Percentiles rank a stretch among this genome's conserved stretches.
These are phyloP conservation scores for Postia placenta DNA, from an alignment of 768 basidiomycete genomes.

Conservation along the genomic window DNA sequence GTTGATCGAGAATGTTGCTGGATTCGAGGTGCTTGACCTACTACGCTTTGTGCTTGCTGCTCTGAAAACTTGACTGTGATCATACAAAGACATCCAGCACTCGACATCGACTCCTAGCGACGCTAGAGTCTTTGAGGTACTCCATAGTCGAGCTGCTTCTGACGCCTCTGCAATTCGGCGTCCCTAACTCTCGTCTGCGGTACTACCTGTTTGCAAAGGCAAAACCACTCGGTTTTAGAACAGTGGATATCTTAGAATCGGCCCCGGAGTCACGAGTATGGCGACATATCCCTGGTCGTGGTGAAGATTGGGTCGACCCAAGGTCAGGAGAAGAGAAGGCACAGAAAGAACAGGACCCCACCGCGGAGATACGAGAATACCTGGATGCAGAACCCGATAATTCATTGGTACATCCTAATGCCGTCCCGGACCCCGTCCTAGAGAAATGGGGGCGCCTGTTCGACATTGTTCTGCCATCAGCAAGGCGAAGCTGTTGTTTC, in stretches of 20 bases:
- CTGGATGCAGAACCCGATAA: constrained; percentile 27
- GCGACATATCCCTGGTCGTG: constrained; percentile 47
- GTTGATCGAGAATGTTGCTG: constrained; percentile 77
- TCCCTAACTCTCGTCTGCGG: constrained; percentile 77
- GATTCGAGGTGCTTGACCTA: constrained; percentile 62
- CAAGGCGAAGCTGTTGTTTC: constrained; percentile 68
- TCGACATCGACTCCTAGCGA: constrained; percentile 45
- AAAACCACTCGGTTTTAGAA: constrained; percentile 32
- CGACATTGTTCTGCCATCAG: constrained; percentile 67
- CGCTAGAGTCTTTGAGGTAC: constrained; percentile 52
- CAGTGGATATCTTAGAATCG: constrained; percentile 15
- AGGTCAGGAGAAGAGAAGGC: constrained; percentile 16
- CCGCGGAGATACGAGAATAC: constrained; percentile 30
- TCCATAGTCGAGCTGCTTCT: constrained; percentile 54
- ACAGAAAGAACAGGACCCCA: background rate
- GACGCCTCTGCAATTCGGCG: constrained; percentile 72
- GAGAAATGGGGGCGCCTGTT: constrained; percentile 74
- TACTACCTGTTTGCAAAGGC: constrained; percentile 74
- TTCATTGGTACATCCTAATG: constrained; percentile 15
- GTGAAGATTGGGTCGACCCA: constrained; percentile 38
- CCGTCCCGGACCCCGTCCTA: constrained; percentile 57
- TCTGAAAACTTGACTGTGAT: constrained; percentile 2
- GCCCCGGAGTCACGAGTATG: too few species aligned
- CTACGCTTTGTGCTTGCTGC: background rate
- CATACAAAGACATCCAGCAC: constrained; percentile 55